Percentiles rank a stretch among this genome's conserved stretches.
Evolutionary conservation across 2,329 filamentous ascomycete species (phyloP).

Genomic region (Pseudogymnoascus sp.): DNA sequence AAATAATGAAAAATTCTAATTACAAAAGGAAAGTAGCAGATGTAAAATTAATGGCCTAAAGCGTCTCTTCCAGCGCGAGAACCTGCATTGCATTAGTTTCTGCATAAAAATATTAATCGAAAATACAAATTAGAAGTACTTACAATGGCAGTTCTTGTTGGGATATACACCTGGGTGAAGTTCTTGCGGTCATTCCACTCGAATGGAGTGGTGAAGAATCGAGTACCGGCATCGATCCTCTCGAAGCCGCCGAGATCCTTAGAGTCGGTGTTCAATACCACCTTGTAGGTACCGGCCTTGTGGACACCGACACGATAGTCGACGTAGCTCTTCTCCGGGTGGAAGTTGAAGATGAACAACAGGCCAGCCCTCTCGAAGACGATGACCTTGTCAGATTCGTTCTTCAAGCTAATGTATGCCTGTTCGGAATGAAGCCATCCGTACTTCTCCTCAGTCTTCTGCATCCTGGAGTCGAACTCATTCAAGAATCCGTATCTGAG

Average conservation of each 20-base stretch:
- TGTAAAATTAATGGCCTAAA: conserved; percentile 16
- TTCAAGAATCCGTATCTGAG: conserved; percentile 88
- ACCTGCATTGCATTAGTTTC: conserved; percentile 20
- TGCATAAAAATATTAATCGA: conserved; percentile 7
- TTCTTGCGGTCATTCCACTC: conserved; percentile 86
- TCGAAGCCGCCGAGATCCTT: conserved; percentile 70
- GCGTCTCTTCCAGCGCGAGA: conserved; percentile 29
- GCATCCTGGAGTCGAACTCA: conserved; percentile 89
- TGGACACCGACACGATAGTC: conserved; percentile 93
- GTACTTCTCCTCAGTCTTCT: conserved; percentile 75
- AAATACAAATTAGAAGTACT: conserved; percentile 31
- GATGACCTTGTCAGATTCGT: conserved; percentile 87
- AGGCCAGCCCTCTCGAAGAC: conserved; percentile 89
- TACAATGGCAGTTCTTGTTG: conserved; percentile 75
- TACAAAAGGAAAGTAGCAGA: not conserved
- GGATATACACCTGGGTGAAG: conserved; percentile 87
- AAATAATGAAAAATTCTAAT: conserved; percentile 2
- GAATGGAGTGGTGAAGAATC: conserved; percentile 88
- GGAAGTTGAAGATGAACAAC: conserved; percentile 95
- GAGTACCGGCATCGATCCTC: conserved; percentile 67
- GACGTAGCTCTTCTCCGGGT: conserved; percentile 72
- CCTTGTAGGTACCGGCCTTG: conserved; percentile 71
- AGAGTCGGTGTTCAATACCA: conserved; percentile 76
- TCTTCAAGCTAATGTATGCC: conserved; percentile 88
- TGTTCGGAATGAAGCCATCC: conserved; percentile 83